Evolutionary conservation across 2,329 filamentous ascomycete species (phyloP), one percentile per base, ranked within the genome.

Genomic region (Stachybotrys chlorohalonatus): DNA sequence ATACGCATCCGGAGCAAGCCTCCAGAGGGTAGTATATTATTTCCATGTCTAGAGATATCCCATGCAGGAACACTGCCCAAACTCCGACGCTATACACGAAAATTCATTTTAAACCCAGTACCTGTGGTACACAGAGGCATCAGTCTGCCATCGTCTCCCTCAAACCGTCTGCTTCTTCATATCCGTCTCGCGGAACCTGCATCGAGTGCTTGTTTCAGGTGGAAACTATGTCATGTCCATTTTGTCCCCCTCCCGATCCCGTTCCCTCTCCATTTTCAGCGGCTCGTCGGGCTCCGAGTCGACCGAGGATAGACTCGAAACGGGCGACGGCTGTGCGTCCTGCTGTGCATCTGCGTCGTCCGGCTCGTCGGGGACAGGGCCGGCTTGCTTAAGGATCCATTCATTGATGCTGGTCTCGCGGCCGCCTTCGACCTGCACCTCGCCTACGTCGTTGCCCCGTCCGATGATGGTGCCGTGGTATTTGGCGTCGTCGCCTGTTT

Each of bases 391-490:
- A 42, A 59, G 60, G 48, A 72, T 69, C 70, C 70, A 73, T 53
- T 72, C 70, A 17, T 64, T 53, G 42, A 73, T 71, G 56, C 62
- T 69, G 15, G 65, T 68, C 31, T 68, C 64, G 8, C 64, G 59
- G 17, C 89, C 89, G 48, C 92, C 92, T 67, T 95, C 91, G 52
- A 95, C 86, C 52, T 85, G 76, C 31, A 96, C 75, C 7, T 86
- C 81, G 64, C 83, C 83, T 55, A 85, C 81, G 60, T 95, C 90
- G 51, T 80, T 80, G 49, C 79, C 76, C 60, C 85, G 85, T 5
- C 93, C 93, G 11, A 97, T 76, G 0, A 94, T 81, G 0, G 93
- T 96, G 32, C 90, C 90, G 61, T 87, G 83, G 68, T 90, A 95
- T 64, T 93, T 86, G 9, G 86, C 86, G 65, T 95, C 91, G 64